Evolutionary conservation across 169 alveolate genomes (phyloP), one percentile per base, ranked within the genome.

Genomic region (Ichthyophthirius multifiliis): DNA sequence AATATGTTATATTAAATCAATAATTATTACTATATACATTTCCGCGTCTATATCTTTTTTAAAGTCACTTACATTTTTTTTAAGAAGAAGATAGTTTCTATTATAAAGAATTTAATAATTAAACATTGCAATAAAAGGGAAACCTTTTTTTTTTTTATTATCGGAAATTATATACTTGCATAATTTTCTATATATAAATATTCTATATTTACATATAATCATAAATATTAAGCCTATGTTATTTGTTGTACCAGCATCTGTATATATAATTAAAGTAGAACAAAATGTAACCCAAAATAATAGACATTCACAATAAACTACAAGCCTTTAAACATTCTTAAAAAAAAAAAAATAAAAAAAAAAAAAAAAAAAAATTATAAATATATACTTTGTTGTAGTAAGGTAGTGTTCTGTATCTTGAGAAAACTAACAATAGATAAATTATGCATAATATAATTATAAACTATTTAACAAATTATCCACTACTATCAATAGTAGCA

Each of bases 151-250:
- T 10, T 15, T 0, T 64, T 6, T 5, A 34, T 0, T 30, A n/a
- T 0, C 1, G 35, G 4, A 0, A 7, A 9, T 9, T 41, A 9
- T 4, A 6, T 10, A 34, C 1, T 64, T 64, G 18, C 16, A 32
- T 2, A 46, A 46, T 9, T 46, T 12, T 46, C 10, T 64, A 32
- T 32, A 64, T 2, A 4, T 43, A 20, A 31, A 31, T 63, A 12
- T 20, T 20, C 1, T 1, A 30, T 0, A 30, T 20, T 63, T 64
- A 32, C 43, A 64, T 12, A 32, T 64, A n/a, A 32, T 18, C 30
- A 32, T 23, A 63, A 65, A 78, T 6, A 78, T 45, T 30, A 55
- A 10, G 10, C 85, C 85, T 1, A 79, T 75, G 20, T 65, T 67
- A 79, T 79, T 80, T 2, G 37, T 39, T 13, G 46, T 35, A 7